Percentiles rank a stretch among this genome's conserved stretches.
phyloP scores from a whole-genome alignment of 192 early-diverging fungal species.

The Rhizophagus sp. region DNA sequence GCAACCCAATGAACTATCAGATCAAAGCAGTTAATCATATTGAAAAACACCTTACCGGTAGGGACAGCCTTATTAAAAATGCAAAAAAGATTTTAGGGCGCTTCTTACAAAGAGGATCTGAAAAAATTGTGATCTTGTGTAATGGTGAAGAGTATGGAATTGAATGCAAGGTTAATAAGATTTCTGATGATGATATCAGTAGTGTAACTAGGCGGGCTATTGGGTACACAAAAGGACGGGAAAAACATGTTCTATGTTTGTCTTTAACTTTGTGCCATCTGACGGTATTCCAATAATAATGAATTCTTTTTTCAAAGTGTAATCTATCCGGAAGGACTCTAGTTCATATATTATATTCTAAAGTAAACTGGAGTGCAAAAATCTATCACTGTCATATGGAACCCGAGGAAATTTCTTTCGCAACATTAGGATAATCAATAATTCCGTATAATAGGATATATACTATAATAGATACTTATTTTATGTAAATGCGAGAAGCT shows the following conservation, averaged over 20 bases:
- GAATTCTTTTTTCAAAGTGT: slow-evolving; percentile 6
- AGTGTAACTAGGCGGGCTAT: neutral
- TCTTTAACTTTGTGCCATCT: slow-evolving; percentile 7
- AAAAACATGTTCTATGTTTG: neutral
- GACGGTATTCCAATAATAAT: neutral
- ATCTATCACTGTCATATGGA: too few species aligned
- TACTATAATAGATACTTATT: too few species aligned
- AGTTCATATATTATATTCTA: too few species aligned
- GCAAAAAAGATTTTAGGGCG: neutral
- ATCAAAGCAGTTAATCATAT: neutral
- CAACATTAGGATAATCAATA: too few species aligned
- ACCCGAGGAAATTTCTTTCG: too few species aligned
- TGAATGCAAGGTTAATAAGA: too few species aligned
- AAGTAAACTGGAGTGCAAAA: too few species aligned
- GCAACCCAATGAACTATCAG: neutral
- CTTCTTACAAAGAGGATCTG: neutral
- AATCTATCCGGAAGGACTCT: too few species aligned
- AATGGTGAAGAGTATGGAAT: too few species aligned
- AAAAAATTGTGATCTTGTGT: too few species aligned
- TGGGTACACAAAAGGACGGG: neutral
- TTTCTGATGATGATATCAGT: neutral
- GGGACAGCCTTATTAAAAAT: neutral
- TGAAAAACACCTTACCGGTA: neutral
- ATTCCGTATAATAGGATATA: too few species aligned
- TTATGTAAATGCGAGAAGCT: too few species aligned